These are phyloP conservation scores for Epichloe elymi DNA, from an alignment of 2,329 filamentous ascomycete species.

Conservation along the genomic window DNA sequence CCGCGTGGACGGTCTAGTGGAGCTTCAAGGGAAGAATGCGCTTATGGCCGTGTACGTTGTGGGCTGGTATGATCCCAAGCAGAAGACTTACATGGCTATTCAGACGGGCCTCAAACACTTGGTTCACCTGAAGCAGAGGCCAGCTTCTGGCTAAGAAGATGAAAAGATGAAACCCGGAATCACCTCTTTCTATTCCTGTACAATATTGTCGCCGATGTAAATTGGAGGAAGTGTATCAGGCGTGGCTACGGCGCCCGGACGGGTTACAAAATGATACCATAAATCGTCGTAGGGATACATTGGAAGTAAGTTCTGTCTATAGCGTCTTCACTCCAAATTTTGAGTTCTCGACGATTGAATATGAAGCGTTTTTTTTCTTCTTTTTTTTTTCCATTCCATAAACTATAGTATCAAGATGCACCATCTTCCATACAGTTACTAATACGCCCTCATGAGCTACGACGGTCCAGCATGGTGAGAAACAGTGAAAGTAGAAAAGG, in stretches of 20 bases:
- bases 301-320: neutral
- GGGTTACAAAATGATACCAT: slow-evolving; percentile 15
- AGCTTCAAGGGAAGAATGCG: slow-evolving; percentile 33
- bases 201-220: neutral
- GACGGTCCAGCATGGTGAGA: neutral
- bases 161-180: neutral
- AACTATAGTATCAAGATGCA: neutral
- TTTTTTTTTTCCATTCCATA: neutral
- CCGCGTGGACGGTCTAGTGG: slow-evolving; percentile 39
- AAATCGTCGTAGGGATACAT: slow-evolving; percentile 4
- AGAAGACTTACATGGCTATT: slow-evolving; percentile 28
- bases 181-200: neutral
- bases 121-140: slow-evolving; percentile 27
- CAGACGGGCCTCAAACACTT: slow-evolving; percentile 31
- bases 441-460: neutral
- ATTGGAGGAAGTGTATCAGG: neutral
- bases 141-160: slow-evolving; percentile 16
- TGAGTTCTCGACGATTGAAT: neutral
- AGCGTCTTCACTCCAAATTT: neutral
- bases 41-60: slow-evolving; percentile 37
- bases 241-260: slow-evolving; percentile 7
- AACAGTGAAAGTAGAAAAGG: neutral
- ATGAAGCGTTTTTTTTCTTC: neutral
- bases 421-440: neutral
- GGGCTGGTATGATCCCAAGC: slow-evolving; percentile 44